Conservation (phyloP, 306 rosid species). For the Prunus armeniaca region DNA sequence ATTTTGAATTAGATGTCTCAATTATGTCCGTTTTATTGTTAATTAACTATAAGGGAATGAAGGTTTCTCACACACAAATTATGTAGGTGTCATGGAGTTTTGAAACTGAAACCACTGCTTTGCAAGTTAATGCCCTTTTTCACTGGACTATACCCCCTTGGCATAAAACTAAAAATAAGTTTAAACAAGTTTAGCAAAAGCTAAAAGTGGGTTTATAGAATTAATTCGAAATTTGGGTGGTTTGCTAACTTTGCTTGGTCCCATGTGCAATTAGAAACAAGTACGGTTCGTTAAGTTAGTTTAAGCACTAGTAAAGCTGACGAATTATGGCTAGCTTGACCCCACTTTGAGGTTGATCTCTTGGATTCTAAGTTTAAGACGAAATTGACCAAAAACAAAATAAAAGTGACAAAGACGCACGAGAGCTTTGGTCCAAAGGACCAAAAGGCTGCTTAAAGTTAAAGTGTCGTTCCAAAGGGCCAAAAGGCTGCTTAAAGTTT, state of each 20-base stretch:
- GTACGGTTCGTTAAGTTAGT: constrained; percentile 4
- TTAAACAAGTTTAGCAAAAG: not conserved
- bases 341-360: not conserved
- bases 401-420: not conserved
- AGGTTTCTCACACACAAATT: no score
- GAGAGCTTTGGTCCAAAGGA: not conserved
- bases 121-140: rapidly evolving
- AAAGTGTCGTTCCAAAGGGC: not conserved
- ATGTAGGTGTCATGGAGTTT: no score
- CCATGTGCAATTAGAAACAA: constrained; percentile 2
- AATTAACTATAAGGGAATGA: no score
- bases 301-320: not conserved
- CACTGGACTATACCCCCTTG: no score
- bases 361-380: constrained; percentile 8
- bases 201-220: not conserved
- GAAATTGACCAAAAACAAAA: not conserved
- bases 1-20: no score
- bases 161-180: not conserved
- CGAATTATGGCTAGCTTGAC: not conserved
- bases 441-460: constrained; percentile 6
- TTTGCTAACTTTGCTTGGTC: not conserved
- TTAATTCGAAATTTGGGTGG: not conserved
- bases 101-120: no score
- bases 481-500: constrained; percentile 6
- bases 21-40: no score